Percentiles rank a stretch among this genome's conserved stretches.
Conservation (phyloP, 495 filamentous ascomycete genomes). For the Neurospora intermedia region DNA sequence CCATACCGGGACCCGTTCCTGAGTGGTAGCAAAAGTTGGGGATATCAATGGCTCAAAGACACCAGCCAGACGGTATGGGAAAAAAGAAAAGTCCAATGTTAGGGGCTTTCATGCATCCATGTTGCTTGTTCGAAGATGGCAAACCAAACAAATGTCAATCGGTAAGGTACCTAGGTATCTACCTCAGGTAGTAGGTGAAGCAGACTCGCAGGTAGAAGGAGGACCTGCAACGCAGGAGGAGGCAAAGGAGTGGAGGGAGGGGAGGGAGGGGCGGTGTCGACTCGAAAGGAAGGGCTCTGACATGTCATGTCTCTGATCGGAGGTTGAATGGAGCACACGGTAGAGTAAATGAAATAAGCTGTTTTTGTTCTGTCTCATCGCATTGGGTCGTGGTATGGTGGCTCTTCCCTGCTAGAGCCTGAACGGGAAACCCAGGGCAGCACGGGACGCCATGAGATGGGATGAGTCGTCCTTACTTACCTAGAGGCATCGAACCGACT, state of each 20-base stretch:
- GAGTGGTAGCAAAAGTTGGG: not conserved
- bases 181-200: not conserved
- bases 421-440: not conserved
- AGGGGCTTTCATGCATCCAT: not conserved
- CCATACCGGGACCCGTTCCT: not conserved
- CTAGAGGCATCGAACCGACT: not conserved
- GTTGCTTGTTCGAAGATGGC: not conserved
- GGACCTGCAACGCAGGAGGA: not conserved
- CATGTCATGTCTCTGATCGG: not conserved
- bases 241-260: not conserved
- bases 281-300: not conserved
- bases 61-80: not conserved
- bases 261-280: not conserved
- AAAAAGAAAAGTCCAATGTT: not conserved
- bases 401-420: not conserved
- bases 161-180: too few relatives aligned
- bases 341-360: not conserved
- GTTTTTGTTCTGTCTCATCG: not conserved
- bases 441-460: not conserved
- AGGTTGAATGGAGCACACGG: not conserved
- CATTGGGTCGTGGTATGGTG: not conserved
- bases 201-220: not conserved
- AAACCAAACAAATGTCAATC: not conserved
- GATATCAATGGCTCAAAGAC: not conserved
- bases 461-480: not conserved